Evolutionary conservation across 371 early-diverging fungal genomes (phyloP).

Genomic region (Mortierella polycephala): DNA sequence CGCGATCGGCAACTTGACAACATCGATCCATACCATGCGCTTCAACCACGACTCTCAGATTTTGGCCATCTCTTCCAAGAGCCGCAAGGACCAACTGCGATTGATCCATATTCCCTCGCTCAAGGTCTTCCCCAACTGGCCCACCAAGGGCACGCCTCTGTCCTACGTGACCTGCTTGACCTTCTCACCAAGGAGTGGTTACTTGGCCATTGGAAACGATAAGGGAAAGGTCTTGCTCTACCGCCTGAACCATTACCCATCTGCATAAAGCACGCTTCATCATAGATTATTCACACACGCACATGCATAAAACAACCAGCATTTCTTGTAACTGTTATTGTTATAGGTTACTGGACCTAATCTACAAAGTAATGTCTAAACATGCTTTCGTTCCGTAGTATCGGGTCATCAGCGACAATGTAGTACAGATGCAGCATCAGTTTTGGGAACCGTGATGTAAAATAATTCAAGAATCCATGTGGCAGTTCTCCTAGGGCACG

Average conservation of each 20-base stretch:
- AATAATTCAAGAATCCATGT: constrained; percentile 88
- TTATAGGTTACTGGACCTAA: background rate
- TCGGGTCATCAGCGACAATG: constrained; percentile 65
- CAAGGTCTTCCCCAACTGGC: constrained; percentile 93
- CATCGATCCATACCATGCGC: constrained; percentile 71
- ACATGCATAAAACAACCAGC: background rate
- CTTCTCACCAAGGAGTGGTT: constrained; percentile 92
- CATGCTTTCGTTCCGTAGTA: constrained; percentile 68
- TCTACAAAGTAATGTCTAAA: constrained; percentile 74
- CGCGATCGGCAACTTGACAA: constrained; percentile 84
- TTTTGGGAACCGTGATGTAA: constrained; percentile 90
- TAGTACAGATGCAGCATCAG: constrained; percentile 83
- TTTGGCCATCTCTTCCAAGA: constrained; percentile 77
- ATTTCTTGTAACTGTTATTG: constrained; percentile 2
- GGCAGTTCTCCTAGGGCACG: constrained; percentile 88
- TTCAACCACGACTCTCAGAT: constrained; percentile 91
- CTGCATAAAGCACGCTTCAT: constrained; percentile 30
- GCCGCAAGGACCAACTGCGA: constrained; percentile 79
- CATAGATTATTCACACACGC: no score
- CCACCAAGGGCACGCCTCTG: constrained; percentile 83
- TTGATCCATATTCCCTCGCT: constrained; percentile 82
- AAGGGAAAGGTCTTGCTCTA: constrained; percentile 89
- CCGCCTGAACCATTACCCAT: constrained; percentile 74
- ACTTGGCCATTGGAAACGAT: constrained; percentile 89
- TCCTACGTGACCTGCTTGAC: constrained; percentile 76